phyloP scores from a whole-genome alignment of 306 rosid species.

The Rosa chinensis region DNA sequence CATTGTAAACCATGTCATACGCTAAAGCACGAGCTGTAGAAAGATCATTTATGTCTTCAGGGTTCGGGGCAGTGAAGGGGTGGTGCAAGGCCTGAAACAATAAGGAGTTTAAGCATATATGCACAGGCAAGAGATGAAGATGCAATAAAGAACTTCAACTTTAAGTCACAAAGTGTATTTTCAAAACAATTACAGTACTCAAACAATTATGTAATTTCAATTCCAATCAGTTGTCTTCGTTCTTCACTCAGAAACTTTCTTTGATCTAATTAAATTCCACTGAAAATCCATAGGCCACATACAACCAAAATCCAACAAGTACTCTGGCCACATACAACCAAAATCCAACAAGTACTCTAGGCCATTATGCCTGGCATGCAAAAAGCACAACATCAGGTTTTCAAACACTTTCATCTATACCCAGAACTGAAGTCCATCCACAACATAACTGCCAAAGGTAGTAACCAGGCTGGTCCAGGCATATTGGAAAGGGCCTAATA shows the following conservation, averaged over 20 bases:
- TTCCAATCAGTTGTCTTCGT: not conserved
- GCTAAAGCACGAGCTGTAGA: conserved; percentile 96
- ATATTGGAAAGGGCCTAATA: not conserved
- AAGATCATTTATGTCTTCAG: conserved; percentile 82
- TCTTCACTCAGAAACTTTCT: not conserved
- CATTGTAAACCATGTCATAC: conserved; percentile 96
- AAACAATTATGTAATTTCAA: not conserved
- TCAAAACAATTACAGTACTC: not conserved
- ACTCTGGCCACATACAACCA: not conserved
- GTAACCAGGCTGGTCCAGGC: not conserved
- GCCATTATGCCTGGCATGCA: not conserved
- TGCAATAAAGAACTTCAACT: conserved; percentile 5
- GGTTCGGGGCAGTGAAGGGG: conserved; percentile 98
- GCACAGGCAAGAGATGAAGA: conserved; percentile 1
- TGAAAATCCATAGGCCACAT: not conserved
- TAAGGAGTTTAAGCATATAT: conserved; percentile 7
- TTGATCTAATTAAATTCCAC: not conserved
- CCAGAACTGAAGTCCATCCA: not conserved
- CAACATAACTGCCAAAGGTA: not conserved
- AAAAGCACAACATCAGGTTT: not conserved
- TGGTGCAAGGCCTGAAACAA: conserved; percentile 81
- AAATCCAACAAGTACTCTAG: not conserved
- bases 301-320: not conserved
- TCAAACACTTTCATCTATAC: not conserved
- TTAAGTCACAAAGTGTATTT: not conserved